These are phyloP conservation scores for Aureobasidium leucospermi DNA, from an alignment of 2,329 filamentous ascomycete species.

Conservation along the genomic window DNA sequence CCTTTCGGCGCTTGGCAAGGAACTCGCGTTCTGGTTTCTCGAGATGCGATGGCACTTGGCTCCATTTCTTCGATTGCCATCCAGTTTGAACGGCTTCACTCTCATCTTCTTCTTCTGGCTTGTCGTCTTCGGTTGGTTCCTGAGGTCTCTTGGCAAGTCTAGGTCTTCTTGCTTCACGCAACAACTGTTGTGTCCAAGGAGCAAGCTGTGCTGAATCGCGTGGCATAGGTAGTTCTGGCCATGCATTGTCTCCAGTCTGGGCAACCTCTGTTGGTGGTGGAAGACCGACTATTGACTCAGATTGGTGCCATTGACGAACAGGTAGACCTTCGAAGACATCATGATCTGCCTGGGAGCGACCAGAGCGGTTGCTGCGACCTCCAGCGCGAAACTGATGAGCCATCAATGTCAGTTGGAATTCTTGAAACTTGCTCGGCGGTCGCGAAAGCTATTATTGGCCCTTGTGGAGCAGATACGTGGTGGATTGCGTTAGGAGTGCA, in stretches of 20 bases:
- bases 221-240: slow-evolving; percentile 81
- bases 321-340: slow-evolving; percentile 69
- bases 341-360: slow-evolving; percentile 54
- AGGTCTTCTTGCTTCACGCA: slow-evolving; percentile 73
- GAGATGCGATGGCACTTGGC: slow-evolving; percentile 47
- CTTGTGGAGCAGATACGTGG: background rate
- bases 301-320: slow-evolving; percentile 81
- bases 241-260: slow-evolving; percentile 59
- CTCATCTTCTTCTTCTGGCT: slow-evolving; percentile 32
- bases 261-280: slow-evolving; percentile 57
- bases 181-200: slow-evolving; percentile 71
- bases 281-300: slow-evolving; percentile 38
- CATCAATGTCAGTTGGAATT: background rate
- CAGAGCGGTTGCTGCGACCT: slow-evolving; percentile 50
- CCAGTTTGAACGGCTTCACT: slow-evolving; percentile 28
- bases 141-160: slow-evolving; percentile 65
- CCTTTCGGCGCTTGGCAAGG: slow-evolving; percentile 54
- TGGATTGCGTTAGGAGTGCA: background rate
- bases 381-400: slow-evolving; percentile 46
- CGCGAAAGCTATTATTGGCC: background rate
- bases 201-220: slow-evolving; percentile 73
- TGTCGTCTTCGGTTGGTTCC: slow-evolving; percentile 56
- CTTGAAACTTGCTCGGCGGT: background rate
- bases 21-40: slow-evolving; percentile 55
- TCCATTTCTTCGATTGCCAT: slow-evolving; percentile 53